Evolutionary conservation across 73 alveolate species (phyloP).

Genomic region (Stentor coeruleus): DNA sequence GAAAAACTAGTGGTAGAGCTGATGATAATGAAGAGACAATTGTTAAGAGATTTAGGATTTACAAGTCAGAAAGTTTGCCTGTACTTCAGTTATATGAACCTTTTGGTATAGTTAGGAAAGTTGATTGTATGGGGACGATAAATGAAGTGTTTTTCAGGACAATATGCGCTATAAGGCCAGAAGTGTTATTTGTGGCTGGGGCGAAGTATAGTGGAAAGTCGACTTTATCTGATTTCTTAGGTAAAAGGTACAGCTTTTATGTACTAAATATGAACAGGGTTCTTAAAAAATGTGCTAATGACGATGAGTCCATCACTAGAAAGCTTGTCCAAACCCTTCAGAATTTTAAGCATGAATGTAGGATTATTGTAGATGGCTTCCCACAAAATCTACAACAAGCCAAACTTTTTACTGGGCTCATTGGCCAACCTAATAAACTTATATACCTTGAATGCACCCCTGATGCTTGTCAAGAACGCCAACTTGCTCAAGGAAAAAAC

Average conservation of each 20-base stretch:
- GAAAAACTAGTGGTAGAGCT: slow-evolving; percentile 87
- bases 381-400: slow-evolving; percentile 71
- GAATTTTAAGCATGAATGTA: slow-evolving; percentile 44
- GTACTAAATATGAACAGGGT: slow-evolving; percentile 41
- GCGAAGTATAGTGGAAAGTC: slow-evolving; percentile 81
- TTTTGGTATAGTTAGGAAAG: slow-evolving; percentile 64
- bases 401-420: slow-evolving; percentile 48
- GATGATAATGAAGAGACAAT: slow-evolving; percentile 98
- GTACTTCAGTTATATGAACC: slow-evolving; percentile 69
- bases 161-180: slow-evolving; percentile 68
- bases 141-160: slow-evolving; percentile 62
- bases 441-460: slow-evolving; percentile 40
- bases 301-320: slow-evolving; percentile 44
- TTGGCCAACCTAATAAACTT: slow-evolving; percentile 39
- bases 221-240: slow-evolving; percentile 54
- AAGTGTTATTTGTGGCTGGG: slow-evolving; percentile 69
- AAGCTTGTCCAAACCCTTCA: slow-evolving; percentile 50
- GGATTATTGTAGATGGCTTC: slow-evolving; percentile 73
- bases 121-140: slow-evolving; percentile 61
- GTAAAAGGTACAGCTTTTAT: slow-evolving; percentile 60
- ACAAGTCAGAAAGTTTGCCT: slow-evolving; percentile 87
- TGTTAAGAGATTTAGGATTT: slow-evolving; percentile 89
- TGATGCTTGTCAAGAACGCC: slow-evolving; percentile 57
- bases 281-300: slow-evolving; percentile 27
- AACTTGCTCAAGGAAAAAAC: slow-evolving; percentile 42